phyloP scores from a whole-genome alignment of 1,284 basidiomycete genomes.

The Athelia sp. region DNA sequence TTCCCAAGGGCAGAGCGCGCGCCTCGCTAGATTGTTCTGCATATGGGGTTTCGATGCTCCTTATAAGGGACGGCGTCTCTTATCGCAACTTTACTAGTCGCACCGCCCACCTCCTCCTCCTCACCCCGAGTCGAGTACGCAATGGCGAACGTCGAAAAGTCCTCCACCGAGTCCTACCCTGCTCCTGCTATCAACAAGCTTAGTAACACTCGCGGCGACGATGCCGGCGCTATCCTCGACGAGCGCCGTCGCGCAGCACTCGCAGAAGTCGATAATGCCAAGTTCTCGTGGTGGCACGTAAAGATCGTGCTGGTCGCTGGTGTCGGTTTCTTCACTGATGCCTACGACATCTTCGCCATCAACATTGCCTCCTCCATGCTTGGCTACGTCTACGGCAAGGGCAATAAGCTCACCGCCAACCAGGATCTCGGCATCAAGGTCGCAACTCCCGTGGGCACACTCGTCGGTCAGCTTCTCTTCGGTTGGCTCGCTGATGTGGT shows the following conservation, averaged over 20 bases:
- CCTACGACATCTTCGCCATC: conserved; percentile 48
- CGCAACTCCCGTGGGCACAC: conserved; percentile 45
- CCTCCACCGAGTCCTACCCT: no score
- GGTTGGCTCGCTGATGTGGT: conserved; percentile 68
- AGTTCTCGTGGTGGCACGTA: conserved; percentile 70
- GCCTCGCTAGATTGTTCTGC: no score
- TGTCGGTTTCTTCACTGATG: conserved; percentile 82
- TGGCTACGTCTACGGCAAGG: conserved; percentile 46
- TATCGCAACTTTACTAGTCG: no score
- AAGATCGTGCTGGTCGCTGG: conserved; percentile 73
- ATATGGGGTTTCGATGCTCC: no score
- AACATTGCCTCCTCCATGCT: conserved; percentile 53
- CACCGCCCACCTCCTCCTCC: no score
- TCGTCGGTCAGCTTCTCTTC: conserved; percentile 58
- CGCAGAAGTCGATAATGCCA: conserved; percentile 72
- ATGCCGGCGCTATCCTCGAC: conserved; percentile 26
- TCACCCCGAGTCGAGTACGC: no score
- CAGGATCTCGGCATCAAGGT: conserved; percentile 67
- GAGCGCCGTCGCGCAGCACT: conserved; percentile 66
- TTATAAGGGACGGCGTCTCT: no score
- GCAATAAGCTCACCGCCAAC: conserved; percentile 35
- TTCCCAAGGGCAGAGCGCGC: no score
- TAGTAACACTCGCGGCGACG: not conserved
- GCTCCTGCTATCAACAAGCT: not conserved
- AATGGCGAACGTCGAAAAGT: no score